Percentiles rank a stretch among this genome's conserved stretches.
Evolutionary conservation across 2,329 filamentous ascomycete genomes (phyloP).

Genomic region (Aspergillus sp.): DNA sequence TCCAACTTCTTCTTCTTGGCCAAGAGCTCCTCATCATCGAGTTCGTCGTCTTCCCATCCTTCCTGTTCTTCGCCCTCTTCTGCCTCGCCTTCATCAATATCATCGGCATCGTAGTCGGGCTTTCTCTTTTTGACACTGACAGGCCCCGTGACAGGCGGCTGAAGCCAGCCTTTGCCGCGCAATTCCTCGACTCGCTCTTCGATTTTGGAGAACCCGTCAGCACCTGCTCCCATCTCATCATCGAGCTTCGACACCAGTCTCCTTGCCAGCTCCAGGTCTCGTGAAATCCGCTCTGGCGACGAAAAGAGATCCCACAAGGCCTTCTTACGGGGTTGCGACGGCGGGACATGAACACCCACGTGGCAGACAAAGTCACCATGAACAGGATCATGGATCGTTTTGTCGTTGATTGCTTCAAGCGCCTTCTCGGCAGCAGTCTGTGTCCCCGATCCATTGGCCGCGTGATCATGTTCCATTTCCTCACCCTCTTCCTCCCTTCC

Average conservation of each 20-base stretch:
- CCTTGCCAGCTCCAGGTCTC: slow-evolving; percentile 80
- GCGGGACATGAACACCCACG: slow-evolving; percentile 91
- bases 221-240: slow-evolving; percentile 73
- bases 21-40: slow-evolving; percentile 85
- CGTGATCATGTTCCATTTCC: slow-evolving; percentile 47
- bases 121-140: slow-evolving; percentile 57
- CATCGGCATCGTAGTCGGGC: slow-evolving; percentile 49
- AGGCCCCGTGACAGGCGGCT: slow-evolving; percentile 56
- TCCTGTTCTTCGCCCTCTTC: slow-evolving; percentile 82
- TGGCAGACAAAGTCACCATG: slow-evolving; percentile 97
- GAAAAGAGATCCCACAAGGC: slow-evolving; percentile 97
- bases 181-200: slow-evolving; percentile 85
- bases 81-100: slow-evolving; percentile 58
- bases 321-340: slow-evolving; percentile 84
- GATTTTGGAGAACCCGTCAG: slow-evolving; percentile 76
- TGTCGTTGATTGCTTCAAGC: slow-evolving; percentile 91
- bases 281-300: slow-evolving; percentile 86
- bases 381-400: slow-evolving; percentile 91
- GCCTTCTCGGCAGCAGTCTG: slow-evolving; percentile 74
- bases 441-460: slow-evolving; percentile 34
- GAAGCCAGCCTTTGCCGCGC: slow-evolving; percentile 72
- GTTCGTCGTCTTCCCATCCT: slow-evolving; percentile 66
- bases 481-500: slow-evolving; percentile 67
- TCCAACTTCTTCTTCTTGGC: slow-evolving; percentile 97
- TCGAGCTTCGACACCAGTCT: slow-evolving; percentile 84